A percentile compares a stretch with the other conserved stretches of the same genome.
These are phyloP conservation scores for Aspergillus cejpii DNA, from an alignment of 2,329 filamentous ascomycete genomes.

Conservation along the genomic window DNA sequence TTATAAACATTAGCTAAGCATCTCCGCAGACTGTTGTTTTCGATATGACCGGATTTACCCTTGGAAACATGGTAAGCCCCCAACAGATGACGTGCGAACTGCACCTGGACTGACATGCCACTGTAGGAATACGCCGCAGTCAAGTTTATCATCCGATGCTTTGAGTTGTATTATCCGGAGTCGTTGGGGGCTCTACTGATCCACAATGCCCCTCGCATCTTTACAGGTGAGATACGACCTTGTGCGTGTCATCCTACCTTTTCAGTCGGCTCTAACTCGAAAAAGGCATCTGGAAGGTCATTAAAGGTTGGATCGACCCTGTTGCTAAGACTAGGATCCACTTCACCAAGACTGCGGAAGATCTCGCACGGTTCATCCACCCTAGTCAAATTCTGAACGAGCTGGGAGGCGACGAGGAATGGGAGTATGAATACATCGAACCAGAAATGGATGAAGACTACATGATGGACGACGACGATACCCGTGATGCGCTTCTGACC, in stretches of 20 bases:
- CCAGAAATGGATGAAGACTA: constrained; percentile 67
- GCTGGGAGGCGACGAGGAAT: constrained; percentile 75
- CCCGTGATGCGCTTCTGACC: constrained; percentile 55
- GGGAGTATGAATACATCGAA: constrained; percentile 75
- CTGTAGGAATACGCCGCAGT: constrained; percentile 75
- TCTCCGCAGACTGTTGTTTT: constrained; percentile 69
- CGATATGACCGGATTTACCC: constrained; percentile 84
- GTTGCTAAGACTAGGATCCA: constrained; percentile 87
- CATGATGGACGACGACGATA: constrained; percentile 57
- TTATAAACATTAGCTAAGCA: constrained; percentile 6
- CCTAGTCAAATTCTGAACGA: constrained; percentile 64
- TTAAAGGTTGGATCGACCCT: constrained; percentile 88
- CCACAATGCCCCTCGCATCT: constrained; percentile 87
- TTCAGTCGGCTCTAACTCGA: not conserved
- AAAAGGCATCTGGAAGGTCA: constrained; percentile 81
- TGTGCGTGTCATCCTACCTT: not conserved
- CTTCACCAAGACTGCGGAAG: constrained; percentile 71
- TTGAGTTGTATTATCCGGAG: constrained; percentile 95
- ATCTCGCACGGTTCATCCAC: constrained; percentile 68
- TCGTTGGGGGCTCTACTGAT: constrained; percentile 82
- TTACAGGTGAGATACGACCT: constrained; percentile 58
- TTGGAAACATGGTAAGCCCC: constrained; percentile 74
- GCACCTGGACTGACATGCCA: not conserved
- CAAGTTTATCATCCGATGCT: constrained; percentile 98
- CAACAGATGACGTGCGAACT: too few species aligned